Conservation (phyloP, 352 stramenopile genomes). For the Globisporangium mamillatum region DNA sequence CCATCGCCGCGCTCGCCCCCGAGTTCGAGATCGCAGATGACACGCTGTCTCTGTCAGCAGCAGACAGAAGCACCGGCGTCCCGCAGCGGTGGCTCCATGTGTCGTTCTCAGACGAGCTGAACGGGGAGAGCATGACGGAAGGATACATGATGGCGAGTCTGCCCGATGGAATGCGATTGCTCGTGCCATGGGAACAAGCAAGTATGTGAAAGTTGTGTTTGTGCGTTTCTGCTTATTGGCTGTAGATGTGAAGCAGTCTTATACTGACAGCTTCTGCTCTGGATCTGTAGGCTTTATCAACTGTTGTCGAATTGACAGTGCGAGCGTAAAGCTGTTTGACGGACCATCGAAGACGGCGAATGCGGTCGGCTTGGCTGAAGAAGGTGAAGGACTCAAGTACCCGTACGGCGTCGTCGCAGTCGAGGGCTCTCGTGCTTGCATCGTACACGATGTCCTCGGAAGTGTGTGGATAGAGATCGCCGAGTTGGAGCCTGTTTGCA, state of each 20-base stretch:
- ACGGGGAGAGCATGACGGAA: conserved; percentile 23
- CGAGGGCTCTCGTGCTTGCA: conserved; percentile 22
- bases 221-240: background rate
- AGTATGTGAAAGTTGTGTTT: conserved; percentile 17
- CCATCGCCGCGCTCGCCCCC: conserved; percentile 32
- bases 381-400: conserved; percentile 29
- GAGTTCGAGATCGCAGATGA: conserved; percentile 32
- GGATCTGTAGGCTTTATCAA: conserved; percentile 27
- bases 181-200: conserved; percentile 50
- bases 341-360: conserved; percentile 24
- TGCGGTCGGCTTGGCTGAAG: conserved; percentile 31
- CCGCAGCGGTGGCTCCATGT: conserved; percentile 56
- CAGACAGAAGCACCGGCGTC: background rate
- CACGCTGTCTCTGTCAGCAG: conserved; percentile 3
- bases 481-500: conserved; percentile 45
- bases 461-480: conserved; percentile 55
- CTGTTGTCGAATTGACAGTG: conserved; percentile 41
- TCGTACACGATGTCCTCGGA: conserved; percentile 45
- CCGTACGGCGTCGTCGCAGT: conserved; percentile 47
- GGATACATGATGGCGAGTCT: conserved; percentile 58
- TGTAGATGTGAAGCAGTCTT: background rate
- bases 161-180: conserved; percentile 36
- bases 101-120: conserved; percentile 27
- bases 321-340: conserved; percentile 38
- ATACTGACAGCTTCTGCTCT: background rate